A percentile compares a stretch with the other conserved stretches of the same genome.
Conservation (phyloP, 495 filamentous ascomycete species). For the Lepidopterella palustris region DNA sequence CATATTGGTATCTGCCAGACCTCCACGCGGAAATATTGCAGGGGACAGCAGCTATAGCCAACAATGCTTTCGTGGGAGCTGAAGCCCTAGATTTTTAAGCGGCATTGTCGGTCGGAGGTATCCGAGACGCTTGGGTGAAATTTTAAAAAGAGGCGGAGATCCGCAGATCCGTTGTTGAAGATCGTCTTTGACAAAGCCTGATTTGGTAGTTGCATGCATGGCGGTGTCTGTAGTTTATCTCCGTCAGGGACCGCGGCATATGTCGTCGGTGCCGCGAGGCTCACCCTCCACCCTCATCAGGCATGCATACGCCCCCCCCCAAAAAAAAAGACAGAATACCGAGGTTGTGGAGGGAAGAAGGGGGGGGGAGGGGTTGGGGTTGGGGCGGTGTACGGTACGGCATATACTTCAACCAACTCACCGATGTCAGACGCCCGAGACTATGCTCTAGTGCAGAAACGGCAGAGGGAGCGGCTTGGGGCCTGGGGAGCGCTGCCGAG, state of each 20-base stretch:
- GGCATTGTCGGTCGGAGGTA: constrained; percentile 4
- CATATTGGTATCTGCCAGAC: no score
- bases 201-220: neutral
- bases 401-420: neutral
- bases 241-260: neutral
- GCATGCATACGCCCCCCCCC: no score
- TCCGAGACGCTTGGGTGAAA: constrained; percentile 1
- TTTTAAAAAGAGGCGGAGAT: neutral
- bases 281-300: neutral
- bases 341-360: neutral
- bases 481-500: neutral
- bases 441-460: neutral
- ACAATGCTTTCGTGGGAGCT: no score
- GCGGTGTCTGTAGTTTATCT: neutral
- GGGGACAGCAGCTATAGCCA: no score
- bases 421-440: neutral
- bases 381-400: neutral
- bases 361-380: neutral
- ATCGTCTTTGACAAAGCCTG: neutral
- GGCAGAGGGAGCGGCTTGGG: neutral
- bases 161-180: constrained; percentile 1
- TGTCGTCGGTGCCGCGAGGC: neutral
- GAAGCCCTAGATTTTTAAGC: neutral
- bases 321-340: no score
- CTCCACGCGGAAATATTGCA: no score